phyloP scores from a whole-genome alignment of 2,329 filamentous ascomycete species.

The Xylaria sp. region DNA sequence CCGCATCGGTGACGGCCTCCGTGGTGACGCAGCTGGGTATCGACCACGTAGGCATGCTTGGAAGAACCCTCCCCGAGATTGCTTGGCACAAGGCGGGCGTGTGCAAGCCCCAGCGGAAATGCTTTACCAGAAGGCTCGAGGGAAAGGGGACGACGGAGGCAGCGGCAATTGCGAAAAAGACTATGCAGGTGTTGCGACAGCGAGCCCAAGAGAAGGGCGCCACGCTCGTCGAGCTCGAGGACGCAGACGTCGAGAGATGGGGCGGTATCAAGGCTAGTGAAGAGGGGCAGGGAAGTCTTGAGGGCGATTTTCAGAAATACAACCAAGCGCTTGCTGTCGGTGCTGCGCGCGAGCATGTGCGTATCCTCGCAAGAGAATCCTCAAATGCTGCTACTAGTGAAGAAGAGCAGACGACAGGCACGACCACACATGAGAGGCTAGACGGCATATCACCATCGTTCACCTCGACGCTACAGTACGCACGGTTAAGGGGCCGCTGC shows the following conservation, averaged over 20 bases:
- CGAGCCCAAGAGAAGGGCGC: slow-evolving; percentile 68
- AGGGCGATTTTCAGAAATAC: slow-evolving; percentile 64
- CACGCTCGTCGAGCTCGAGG: slow-evolving; percentile 55
- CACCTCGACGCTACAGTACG: slow-evolving; percentile 70
- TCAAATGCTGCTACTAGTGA: not conserved
- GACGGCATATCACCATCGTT: slow-evolving; percentile 63
- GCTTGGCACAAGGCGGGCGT: slow-evolving; percentile 93
- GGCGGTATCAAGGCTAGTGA: slow-evolving; percentile 49
- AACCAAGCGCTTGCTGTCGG: slow-evolving; percentile 68
- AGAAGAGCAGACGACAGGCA: slow-evolving; percentile 16
- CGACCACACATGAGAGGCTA: slow-evolving; percentile 35
- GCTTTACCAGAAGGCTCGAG: slow-evolving; percentile 69
- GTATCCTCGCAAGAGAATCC: slow-evolving; percentile 39
- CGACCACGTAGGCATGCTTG: slow-evolving; percentile 85
- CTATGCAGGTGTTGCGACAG: slow-evolving; percentile 62
- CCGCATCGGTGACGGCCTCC: slow-evolving; percentile 71
- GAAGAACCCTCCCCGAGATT: slow-evolving; percentile 81
- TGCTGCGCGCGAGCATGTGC: slow-evolving; percentile 68
- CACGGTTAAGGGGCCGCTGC: slow-evolving; percentile 79
- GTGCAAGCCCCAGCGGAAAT: slow-evolving; percentile 73
- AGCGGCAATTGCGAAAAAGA: slow-evolving; percentile 6
- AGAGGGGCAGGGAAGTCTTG: slow-evolving; percentile 52
- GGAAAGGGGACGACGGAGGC: slow-evolving; percentile 51
- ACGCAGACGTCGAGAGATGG: slow-evolving; percentile 54
- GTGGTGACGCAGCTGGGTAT: slow-evolving; percentile 85